Evolutionary conservation across 495 filamentous ascomycete genomes (phyloP).

Genomic region (Penicillium pulvis): DNA sequence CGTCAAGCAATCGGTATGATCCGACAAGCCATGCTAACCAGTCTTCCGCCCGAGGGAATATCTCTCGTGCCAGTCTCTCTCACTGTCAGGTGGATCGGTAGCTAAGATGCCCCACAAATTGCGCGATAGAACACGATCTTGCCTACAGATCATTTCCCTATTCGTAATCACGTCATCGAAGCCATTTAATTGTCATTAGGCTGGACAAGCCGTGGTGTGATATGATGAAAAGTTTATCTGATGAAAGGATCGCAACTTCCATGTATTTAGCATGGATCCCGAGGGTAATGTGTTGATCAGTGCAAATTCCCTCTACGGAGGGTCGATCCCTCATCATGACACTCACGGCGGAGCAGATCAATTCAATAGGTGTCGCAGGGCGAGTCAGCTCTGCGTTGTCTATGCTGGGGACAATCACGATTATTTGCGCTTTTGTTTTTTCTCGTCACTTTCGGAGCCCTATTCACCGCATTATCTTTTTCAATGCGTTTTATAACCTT

Average conservation of each 20-base stretch:
- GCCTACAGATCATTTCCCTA: background rate
- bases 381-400: conserved; percentile 44
- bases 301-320: conserved; percentile 1
- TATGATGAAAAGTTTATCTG: background rate
- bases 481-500: conserved; percentile 49
- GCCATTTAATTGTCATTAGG: background rate
- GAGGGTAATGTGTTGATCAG: background rate
- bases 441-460: conserved; percentile 49
- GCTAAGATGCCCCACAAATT: background rate
- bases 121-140: background rate
- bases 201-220: background rate
- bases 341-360: conserved; percentile 35
- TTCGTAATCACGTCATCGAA: conserved; percentile 5
- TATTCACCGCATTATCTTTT: conserved; percentile 51
- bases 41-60: background rate
- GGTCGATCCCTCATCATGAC: conserved; percentile 24
- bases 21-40: background rate
- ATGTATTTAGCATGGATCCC: background rate
- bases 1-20: background rate
- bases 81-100: background rate
- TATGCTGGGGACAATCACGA: conserved; percentile 38
- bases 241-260: background rate
- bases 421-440: conserved; percentile 39
- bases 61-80: background rate
- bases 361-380: conserved; percentile 33